Conservation (phyloP, 768 basidiomycete species). For the Chlorophyllum brunneum region DNA sequence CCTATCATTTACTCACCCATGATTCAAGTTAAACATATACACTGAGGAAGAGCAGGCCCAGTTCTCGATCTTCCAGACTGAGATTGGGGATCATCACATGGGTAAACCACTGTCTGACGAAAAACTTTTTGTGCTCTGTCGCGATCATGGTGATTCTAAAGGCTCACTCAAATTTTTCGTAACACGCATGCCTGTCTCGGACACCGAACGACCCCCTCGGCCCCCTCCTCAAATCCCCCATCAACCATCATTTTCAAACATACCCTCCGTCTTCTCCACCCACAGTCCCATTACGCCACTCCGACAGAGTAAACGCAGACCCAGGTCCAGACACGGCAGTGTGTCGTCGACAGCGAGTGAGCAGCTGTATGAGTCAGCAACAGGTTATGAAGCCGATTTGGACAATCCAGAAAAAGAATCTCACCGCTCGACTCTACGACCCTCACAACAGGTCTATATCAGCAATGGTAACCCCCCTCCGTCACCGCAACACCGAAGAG, state of each 20-base stretch:
- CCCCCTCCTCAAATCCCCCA: constrained; percentile 24
- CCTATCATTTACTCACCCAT: constrained; percentile 1
- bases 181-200: constrained; percentile 57
- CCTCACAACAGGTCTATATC: constrained; percentile 25
- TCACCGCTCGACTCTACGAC: constrained; percentile 37
- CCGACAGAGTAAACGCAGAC: constrained; percentile 42
- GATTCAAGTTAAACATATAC: constrained; percentile 65
- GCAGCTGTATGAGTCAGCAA: constrained; percentile 43
- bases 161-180: constrained; percentile 86
- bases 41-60: constrained; percentile 77
- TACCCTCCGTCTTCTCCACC: constrained; percentile 30
- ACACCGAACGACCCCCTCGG: constrained; percentile 46
- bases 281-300: constrained; percentile 39
- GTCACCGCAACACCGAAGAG: constrained; percentile 34
- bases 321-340: constrained; percentile 64
- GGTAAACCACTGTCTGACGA: constrained; percentile 73
- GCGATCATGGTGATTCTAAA: constrained; percentile 66
- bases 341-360: constrained; percentile 64
- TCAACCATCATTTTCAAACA: constrained; percentile 26
- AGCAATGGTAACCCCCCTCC: constrained; percentile 27
- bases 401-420: constrained; percentile 55
- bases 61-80: constrained; percentile 83
- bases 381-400: constrained; percentile 73
- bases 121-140: constrained; percentile 67
- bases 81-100: constrained; percentile 75